Percentiles rank a stretch among this genome's conserved stretches.
phyloP scores from a whole-genome alignment of 169 alveolate species.

The Babesia ovis region DNA sequence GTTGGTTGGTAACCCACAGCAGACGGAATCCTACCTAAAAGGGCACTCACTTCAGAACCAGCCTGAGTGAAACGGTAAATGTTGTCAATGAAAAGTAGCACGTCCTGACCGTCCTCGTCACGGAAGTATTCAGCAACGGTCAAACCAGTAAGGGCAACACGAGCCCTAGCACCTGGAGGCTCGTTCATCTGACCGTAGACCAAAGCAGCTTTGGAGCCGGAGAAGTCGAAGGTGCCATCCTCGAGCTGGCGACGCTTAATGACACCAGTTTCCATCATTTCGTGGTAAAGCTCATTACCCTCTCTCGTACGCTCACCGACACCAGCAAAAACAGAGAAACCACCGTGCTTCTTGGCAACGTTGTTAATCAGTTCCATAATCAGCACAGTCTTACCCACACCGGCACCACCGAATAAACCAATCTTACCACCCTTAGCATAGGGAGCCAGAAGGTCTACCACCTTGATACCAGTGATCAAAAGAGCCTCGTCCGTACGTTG shows the following conservation, averaged over 20 bases:
- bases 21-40: conserved; percentile 95
- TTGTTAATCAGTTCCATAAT: conserved; percentile 97
- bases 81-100: conserved; percentile 94
- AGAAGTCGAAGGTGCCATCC: conserved; percentile 78
- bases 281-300: conserved; percentile 97
- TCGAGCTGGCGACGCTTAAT: conserved; percentile 71
- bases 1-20: conserved; percentile 99
- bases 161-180: conserved; percentile 99
- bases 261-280: conserved; percentile 92
- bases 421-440: conserved; percentile 98
- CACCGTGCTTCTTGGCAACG: conserved; percentile 97
- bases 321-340: conserved; percentile 98
- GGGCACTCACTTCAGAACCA: conserved; percentile 97
- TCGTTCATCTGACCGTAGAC: conserved; percentile 99
- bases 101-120: conserved; percentile 96
- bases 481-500: conserved; percentile 91
- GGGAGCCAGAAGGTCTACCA: conserved; percentile 95
- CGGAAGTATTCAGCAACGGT: conserved; percentile 98
- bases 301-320: conserved; percentile 99
- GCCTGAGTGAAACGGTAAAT: conserved; percentile 96
- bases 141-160: conserved; percentile 96
- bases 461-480: conserved; percentile 92
- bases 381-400: conserved; percentile 99
- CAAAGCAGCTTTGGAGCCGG: conserved; percentile 95
- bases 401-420: conserved; percentile 99